Conservation (phyloP, 345 rosid genomes). For the Adansonia digitata region DNA sequence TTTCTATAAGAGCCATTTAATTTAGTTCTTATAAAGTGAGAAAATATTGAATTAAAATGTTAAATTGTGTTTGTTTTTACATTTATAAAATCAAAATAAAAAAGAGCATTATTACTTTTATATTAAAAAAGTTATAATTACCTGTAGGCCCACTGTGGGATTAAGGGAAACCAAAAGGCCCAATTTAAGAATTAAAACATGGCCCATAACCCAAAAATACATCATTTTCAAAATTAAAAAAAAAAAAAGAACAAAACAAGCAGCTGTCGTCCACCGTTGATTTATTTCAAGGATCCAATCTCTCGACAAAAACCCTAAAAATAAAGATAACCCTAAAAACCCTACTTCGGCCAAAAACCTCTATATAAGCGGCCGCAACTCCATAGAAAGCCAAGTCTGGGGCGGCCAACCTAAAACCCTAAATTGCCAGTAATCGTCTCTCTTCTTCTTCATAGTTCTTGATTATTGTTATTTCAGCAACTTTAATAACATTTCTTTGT, state of each 20-base stretch:
- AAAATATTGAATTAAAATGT: too few species aligned
- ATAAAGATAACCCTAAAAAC: constrained; percentile 18
- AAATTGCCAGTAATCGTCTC: constrained; percentile 1
- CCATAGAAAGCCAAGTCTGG: neutral
- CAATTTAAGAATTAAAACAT: neutral
- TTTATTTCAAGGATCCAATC: neutral
- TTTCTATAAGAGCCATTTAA: too few species aligned
- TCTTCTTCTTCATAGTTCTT: neutral
- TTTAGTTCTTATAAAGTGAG: too few species aligned
- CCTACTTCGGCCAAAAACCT: too few species aligned
- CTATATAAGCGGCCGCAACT: constrained; percentile 8
- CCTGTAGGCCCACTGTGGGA: neutral
- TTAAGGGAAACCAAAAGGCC: neutral
- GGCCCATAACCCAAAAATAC: neutral
- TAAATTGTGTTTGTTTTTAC: too few species aligned
- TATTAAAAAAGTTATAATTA: too few species aligned
- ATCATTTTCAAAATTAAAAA: neutral
- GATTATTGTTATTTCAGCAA: neutral
- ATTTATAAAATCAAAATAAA: too few species aligned
- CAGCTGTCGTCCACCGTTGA: constrained; percentile 9
- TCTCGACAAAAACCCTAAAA: neutral
- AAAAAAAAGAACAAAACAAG: neutral
- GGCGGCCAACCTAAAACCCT: constrained; percentile 20
- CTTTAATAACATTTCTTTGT: neutral
- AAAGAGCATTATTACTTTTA: too few species aligned